Evolutionary conservation across 106 monocot species (phyloP).

Genomic region (Dendrobium chrysotoxum): DNA sequence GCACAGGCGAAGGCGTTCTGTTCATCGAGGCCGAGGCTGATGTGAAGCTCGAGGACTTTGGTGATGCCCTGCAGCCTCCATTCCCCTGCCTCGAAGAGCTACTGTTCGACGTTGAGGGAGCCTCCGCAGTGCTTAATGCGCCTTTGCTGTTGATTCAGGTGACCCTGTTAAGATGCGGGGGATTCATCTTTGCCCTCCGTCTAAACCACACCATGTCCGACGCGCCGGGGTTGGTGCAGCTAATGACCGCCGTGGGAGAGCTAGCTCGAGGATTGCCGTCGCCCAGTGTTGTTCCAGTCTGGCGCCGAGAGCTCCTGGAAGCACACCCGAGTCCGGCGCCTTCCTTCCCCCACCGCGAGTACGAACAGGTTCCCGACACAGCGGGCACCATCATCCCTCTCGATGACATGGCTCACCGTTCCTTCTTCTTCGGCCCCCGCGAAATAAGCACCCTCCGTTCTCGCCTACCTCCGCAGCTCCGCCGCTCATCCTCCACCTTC

Average conservation of each 20-base stretch:
- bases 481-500: slow-evolving; percentile 9
- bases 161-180: slow-evolving; percentile 53
- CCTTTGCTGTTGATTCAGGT: slow-evolving; percentile 63
- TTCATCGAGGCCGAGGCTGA: slow-evolving; percentile 82
- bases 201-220: slow-evolving; percentile 64
- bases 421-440: slow-evolving; percentile 42
- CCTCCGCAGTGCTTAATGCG: slow-evolving; percentile 24
- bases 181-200: slow-evolving; percentile 53
- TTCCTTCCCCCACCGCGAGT: slow-evolving; percentile 26
- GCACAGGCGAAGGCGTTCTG: slow-evolving; percentile 69
- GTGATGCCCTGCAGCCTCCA: slow-evolving; percentile 50
- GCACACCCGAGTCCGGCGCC: slow-evolving; percentile 12
- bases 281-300: slow-evolving; percentile 18
- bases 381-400: slow-evolving; percentile 11
- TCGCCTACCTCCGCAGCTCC: slow-evolving; percentile 15
- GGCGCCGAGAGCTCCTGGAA: slow-evolving; percentile 21
- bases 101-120: slow-evolving; percentile 35
- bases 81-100: slow-evolving; percentile 54
- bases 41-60: slow-evolving; percentile 40
- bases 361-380: slow-evolving; percentile 7
- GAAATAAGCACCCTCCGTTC: slow-evolving; percentile 22
- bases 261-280: slow-evolving; percentile 17
- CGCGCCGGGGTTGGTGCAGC: slow-evolving; percentile 37
- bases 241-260: slow-evolving; percentile 31
- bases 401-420: slow-evolving; percentile 15